Evolutionary conservation across 2,329 filamentous ascomycete genomes (phyloP).

Genomic region (Zymoseptoria ardabiliae): DNA sequence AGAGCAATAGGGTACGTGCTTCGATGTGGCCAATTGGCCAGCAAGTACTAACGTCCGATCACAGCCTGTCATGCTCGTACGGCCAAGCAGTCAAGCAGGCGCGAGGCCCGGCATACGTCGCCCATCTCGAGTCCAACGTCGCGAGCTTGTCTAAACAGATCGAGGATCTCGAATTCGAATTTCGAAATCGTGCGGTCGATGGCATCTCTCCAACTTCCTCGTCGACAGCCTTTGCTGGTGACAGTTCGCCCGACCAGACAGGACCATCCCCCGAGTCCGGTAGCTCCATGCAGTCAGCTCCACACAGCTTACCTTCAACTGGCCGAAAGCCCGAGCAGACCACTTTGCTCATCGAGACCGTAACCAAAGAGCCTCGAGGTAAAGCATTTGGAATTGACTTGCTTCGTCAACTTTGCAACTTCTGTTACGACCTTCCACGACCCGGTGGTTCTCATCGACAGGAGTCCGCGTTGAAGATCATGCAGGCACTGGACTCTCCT

Average conservation of each 20-base stretch:
- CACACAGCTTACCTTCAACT: not conserved
- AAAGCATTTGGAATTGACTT: conserved; percentile 14
- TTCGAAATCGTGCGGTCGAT: not conserved
- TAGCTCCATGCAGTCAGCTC: not conserved
- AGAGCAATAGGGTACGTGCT: conserved; percentile 11
- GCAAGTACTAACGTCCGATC: not conserved
- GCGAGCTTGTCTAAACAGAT: conserved; percentile 5
- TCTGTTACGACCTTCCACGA: conserved; percentile 5
- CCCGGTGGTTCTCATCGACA: not conserved
- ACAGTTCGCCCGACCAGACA: not conserved
- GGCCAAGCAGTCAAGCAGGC: conserved; percentile 16
- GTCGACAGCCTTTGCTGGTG: not conserved
- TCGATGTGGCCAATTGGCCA: not conserved
- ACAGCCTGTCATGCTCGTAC: conserved; percentile 16
- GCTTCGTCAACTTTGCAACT: conserved; percentile 13
- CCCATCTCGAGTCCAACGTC: conserved; percentile 10
- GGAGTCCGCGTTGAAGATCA: conserved; percentile 10
- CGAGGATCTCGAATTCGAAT: conserved; percentile 8
- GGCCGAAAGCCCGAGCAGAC: not conserved
- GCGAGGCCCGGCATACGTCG: conserved; percentile 16
- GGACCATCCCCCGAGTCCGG: conserved; percentile 1
- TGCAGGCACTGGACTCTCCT: conserved; percentile 12
- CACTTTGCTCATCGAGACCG: conserved; percentile 6
- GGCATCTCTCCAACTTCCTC: not conserved
- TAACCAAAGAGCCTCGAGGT: conserved; percentile 14